Base-by-base conservation (phyloP, 2,329 filamentous ascomycete genomes). In the Colletotrichum liaoningense region DNA sequence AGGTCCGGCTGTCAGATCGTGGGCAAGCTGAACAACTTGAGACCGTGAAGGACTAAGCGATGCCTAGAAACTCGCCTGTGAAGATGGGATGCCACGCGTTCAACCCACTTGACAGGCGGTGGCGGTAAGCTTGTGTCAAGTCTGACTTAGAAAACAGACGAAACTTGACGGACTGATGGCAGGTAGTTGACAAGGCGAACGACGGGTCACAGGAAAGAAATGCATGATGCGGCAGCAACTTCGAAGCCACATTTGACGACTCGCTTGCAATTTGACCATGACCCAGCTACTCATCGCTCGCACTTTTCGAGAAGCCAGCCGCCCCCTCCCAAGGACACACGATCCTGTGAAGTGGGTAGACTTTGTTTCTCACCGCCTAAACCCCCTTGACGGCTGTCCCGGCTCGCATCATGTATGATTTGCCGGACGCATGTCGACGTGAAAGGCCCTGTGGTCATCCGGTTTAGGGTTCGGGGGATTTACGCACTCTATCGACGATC, bases 381-480 rank as follows among this genome's bases (percentile, higher is more conserved):
- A 46, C 24, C 19, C 26, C 26, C 59, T 28, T 63, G 26, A 46
- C 42, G 42, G n/a, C n/a, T 52, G 42, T 22, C 16, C 60, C 60
- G 42, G 46, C 42, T 63, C 42, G 42, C 60, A 63, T 16, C 12
- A 42, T 42, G 35, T 42, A 42, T 35, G 16, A 63, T 28, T 24
- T 63, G 46, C 60, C 28, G 42, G n/a, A 33, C 28, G 30, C 60
- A 46, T 54, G 42, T 19, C 12, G 60, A 54, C 54, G 64, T n/a
- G 19, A 64, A 63, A 55, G 58, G 54, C 38, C 58, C 54, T 65
- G 24, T 69, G 52, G 33, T 33, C 42, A 49, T 73, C 67, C 66
- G 69, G 65, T 64, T 62, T 73, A 64, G 70, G 66, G 66, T 65
- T 73, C 70, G 70, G 70, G 63, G 60, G 70, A 73, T 73, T 73